phyloP scores from a whole-genome alignment of 2,329 filamentous ascomycete genomes.

The Verticillium isaacii region DNA sequence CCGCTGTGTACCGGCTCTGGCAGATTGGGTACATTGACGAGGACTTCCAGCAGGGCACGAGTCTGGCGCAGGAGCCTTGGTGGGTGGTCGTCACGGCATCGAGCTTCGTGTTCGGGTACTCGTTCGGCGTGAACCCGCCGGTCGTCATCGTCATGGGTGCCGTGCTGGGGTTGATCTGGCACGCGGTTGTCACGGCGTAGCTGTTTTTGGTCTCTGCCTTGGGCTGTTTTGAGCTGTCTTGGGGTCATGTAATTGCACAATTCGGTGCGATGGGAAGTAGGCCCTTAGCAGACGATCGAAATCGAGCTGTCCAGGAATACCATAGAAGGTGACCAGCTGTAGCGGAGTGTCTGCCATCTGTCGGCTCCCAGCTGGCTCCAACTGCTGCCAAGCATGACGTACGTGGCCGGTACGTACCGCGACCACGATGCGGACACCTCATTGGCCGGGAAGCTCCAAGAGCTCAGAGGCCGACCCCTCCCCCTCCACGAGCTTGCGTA shows the following conservation, averaged over 20 bases:
- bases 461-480: neutral
- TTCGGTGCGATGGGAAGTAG: no score
- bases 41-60: conserved; percentile 40
- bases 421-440: neutral
- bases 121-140: neutral
- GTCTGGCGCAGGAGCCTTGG: conserved; percentile 55
- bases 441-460: neutral
- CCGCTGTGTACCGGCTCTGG: conserved; percentile 59
- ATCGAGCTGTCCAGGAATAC: no score
- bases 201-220: no score
- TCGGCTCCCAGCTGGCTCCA: neutral
- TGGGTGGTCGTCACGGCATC: conserved; percentile 55
- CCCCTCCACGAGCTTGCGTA: neutral
- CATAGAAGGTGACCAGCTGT: no score
- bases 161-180: neutral
- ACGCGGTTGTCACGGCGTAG: neutral
- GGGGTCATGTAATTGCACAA: no score
- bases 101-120: conserved; percentile 1
- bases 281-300: no score
- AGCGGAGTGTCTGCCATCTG: no score
- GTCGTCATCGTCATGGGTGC: conserved; percentile 1
- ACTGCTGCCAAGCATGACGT: conserved; percentile 3
- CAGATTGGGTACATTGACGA: conserved; percentile 55
- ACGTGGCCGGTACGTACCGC: conserved; percentile 1
- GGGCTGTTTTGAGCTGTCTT: no score